Evolutionary conservation across 176 grass and related monocot genomes (phyloP).

Genomic region (Bromus sterilis): DNA sequence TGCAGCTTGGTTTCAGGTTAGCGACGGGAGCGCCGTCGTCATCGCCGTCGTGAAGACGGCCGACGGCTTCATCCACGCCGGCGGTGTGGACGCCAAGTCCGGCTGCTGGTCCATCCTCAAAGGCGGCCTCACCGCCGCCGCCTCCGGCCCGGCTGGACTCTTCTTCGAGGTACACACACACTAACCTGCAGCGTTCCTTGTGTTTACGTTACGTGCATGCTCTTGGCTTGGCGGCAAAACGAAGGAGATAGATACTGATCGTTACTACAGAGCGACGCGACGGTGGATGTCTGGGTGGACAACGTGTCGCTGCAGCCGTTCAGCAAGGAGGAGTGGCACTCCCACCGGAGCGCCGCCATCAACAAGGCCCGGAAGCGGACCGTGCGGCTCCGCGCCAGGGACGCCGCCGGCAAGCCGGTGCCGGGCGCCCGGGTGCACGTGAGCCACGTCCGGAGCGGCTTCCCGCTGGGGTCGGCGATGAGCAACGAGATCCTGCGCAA

Average conservation of each 20-base stretch:
- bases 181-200: no score
- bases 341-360: conserved; percentile 51
- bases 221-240: no score
- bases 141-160: conserved; percentile 48
- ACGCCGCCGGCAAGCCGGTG: conserved; percentile 38
- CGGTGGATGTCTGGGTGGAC: conserved; percentile 71
- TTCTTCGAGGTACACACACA: conserved; percentile 67
- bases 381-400: conserved; percentile 34
- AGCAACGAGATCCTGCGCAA: conserved; percentile 52
- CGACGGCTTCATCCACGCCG: conserved; percentile 41
- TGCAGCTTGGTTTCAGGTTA: conserved; percentile 74
- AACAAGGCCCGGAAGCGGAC: conserved; percentile 35
- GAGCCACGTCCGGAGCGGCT: conserved; percentile 34
- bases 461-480: conserved; percentile 77
- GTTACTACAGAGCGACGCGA: conserved; percentile 67
- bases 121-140: conserved; percentile 62
- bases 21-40: conserved; percentile 42
- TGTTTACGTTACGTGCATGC: no score
- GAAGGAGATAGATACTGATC: no score
- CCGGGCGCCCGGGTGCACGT: conserved; percentile 45
- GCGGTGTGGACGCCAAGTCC: conserved; percentile 40
- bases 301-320: conserved; percentile 81
- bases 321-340: conserved; percentile 56
- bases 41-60: conserved; percentile 59
- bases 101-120: conserved; percentile 95